Conservation (phyloP, 768 basidiomycete species). For the Tephrocybe rancida region DNA sequence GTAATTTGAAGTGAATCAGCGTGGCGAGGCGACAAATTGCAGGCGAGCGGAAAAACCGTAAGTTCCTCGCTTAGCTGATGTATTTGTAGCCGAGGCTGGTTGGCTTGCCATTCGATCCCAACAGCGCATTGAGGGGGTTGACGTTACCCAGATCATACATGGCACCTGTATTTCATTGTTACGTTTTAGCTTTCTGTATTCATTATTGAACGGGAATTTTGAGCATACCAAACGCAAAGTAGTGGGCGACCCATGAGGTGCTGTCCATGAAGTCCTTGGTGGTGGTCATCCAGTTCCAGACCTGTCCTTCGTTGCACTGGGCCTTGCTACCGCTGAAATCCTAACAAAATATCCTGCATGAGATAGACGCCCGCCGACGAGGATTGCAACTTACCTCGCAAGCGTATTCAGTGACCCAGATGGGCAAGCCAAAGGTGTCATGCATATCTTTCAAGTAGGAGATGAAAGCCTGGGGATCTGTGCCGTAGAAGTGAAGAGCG, state of each 20-base stretch:
- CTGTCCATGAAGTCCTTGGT: conserved; percentile 48
- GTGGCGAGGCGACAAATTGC: neutral
- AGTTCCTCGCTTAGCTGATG: conserved; percentile 35
- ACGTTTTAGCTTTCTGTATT: neutral
- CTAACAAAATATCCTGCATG: conserved; percentile 29
- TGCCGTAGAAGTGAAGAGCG: conserved; percentile 75
- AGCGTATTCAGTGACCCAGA: conserved; percentile 76
- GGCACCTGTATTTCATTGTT: conserved; percentile 37
- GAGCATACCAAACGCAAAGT: conserved; percentile 65
- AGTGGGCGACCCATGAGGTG: conserved; percentile 39
- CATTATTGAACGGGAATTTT: neutral
- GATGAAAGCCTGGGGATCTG: conserved; percentile 46
- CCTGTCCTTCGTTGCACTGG: conserved; percentile 41
- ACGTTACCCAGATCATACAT: conserved; percentile 62
- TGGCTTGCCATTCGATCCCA: conserved; percentile 46
- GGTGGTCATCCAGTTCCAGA: conserved; percentile 49
- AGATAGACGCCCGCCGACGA: neutral
- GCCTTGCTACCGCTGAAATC: conserved; percentile 54
- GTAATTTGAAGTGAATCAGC: conserved; percentile 11
- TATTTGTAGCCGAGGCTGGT: conserved; percentile 54
- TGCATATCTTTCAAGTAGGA: conserved; percentile 52
- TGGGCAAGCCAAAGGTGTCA: conserved; percentile 36
- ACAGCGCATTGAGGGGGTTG: conserved; percentile 53
- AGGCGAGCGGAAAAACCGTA: neutral
- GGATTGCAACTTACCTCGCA: conserved; percentile 46